A percentile compares a stretch with the other conserved stretches of the same genome.
Conservation (phyloP, 148 eudicot genomes). For the Pouteria glomerata region DNA sequence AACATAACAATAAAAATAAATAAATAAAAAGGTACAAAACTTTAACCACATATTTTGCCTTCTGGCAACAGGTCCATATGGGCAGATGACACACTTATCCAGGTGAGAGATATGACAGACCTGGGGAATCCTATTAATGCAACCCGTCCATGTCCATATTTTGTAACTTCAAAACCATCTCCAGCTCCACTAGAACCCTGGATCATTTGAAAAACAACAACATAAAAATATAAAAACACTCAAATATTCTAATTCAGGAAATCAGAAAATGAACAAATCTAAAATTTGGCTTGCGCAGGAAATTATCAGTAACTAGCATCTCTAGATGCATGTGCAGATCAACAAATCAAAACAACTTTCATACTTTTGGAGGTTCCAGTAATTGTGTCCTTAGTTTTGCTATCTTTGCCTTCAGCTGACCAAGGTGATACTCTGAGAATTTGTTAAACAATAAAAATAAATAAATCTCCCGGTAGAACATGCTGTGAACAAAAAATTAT, state of each 20-base stretch:
- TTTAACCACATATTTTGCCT: no score
- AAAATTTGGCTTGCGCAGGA: not conserved
- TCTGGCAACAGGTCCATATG: not conserved
- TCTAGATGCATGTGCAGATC: conserved; percentile 5
- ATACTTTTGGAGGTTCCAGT: conserved; percentile 97
- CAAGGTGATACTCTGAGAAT: conserved; percentile 89
- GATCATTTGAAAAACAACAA: conserved; percentile 13
- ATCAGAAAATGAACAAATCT: not conserved
- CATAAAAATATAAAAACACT: not conserved
- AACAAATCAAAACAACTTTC: conserved; percentile 17
- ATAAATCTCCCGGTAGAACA: not conserved
- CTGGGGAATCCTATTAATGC: conserved; percentile 99
- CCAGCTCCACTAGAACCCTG: conserved; percentile 99
- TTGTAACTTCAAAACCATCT: conserved; percentile 98
- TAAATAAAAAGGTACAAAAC: no score
- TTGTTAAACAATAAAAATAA: not conserved
- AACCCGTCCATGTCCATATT: conserved; percentile 98
- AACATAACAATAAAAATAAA: not conserved
- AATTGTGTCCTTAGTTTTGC: conserved; percentile 98
- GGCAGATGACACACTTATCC: not conserved
- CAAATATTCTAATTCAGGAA: not conserved
- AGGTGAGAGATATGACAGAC: conserved; percentile 33
- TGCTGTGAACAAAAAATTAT: not conserved
- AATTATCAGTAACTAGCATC: conserved; percentile 1
- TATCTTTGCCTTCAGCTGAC: conserved; percentile 99